These are phyloP conservation scores for Sambucus nigra DNA, from an alignment of 129 eudicot species.

Conservation along the genomic window DNA sequence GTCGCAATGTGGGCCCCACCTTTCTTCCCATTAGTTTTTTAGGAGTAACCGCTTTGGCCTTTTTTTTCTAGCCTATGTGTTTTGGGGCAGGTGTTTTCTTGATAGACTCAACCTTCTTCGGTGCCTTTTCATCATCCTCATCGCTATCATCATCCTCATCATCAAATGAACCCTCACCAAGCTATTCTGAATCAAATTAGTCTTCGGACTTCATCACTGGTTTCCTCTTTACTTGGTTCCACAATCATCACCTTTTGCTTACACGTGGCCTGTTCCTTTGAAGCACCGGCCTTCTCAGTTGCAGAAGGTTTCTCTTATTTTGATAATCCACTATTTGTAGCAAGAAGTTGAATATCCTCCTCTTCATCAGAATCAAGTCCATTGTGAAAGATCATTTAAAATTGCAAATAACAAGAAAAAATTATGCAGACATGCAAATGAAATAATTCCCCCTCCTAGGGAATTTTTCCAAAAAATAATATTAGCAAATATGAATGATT, in stretches of 20 bases:
- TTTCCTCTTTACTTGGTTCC: constrained; percentile 46
- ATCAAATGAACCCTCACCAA: constrained; percentile 32
- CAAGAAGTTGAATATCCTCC: constrained; percentile 35
- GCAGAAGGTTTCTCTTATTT: constrained; percentile 38
- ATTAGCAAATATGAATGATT: too few relatives aligned
- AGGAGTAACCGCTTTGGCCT: constrained; percentile 65
- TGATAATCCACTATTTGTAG: constrained; percentile 36
- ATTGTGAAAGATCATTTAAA: too few relatives aligned
- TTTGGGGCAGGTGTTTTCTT: constrained; percentile 59
- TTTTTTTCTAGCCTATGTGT: constrained; percentile 51
- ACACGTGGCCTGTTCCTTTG: constrained; percentile 29
- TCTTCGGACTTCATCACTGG: constrained; percentile 33
- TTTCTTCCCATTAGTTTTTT: too few relatives aligned
- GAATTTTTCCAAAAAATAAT: too few relatives aligned
- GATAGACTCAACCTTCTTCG: constrained; percentile 59
- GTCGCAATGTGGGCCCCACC: too few relatives aligned
- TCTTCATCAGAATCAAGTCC: constrained; percentile 48
- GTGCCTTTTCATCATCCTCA: constrained; percentile 59
- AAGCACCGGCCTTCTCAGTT: constrained; percentile 26
- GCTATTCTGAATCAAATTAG: constrained; percentile 35
- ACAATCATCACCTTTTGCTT: constrained; percentile 61
- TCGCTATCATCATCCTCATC: constrained; percentile 35
- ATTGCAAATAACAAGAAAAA: too few relatives aligned
- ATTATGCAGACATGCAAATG: too few relatives aligned
- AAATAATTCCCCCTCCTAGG: too few relatives aligned